Evolutionary conservation across 345 rosid species (phyloP).

Genomic region (Moricandia moricandioides): DNA sequence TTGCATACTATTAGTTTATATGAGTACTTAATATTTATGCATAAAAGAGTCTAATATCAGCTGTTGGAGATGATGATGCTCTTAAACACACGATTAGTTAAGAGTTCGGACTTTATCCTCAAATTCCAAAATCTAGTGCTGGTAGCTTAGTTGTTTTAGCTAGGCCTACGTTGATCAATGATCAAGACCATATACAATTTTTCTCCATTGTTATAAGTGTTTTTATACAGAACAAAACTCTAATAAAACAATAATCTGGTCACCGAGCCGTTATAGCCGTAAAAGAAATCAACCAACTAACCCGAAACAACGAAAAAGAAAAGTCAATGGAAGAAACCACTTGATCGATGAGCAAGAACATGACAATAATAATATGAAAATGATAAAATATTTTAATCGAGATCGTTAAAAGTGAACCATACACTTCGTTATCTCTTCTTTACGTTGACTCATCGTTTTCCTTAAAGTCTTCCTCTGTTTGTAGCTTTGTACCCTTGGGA

Average conservation of each 20-base stretch:
- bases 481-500: neutral
- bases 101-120: too few species aligned
- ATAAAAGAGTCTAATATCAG: too few species aligned
- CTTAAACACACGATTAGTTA: too few species aligned
- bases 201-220: neutral
- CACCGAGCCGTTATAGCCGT: neutral
- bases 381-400: neutral
- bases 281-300: neutral
- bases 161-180: neutral
- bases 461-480: conserved; percentile 4
- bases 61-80: too few species aligned
- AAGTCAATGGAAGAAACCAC: conserved; percentile 34
- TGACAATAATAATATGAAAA: neutral
- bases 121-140: neutral
- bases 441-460: conserved; percentile 22
- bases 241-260: neutral
- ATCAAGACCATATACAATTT: neutral
- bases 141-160: neutral
- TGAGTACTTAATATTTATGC: too few species aligned
- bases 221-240: neutral
- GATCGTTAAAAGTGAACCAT: conserved; percentile 18
- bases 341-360: conserved; percentile 26
- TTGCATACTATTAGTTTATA: too few species aligned
- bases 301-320: neutral
- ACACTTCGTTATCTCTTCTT: conserved; percentile 26